Evolutionary conservation across 768 basidiomycete genomes (phyloP).

Genomic region (Antrodiella citrinella): DNA sequence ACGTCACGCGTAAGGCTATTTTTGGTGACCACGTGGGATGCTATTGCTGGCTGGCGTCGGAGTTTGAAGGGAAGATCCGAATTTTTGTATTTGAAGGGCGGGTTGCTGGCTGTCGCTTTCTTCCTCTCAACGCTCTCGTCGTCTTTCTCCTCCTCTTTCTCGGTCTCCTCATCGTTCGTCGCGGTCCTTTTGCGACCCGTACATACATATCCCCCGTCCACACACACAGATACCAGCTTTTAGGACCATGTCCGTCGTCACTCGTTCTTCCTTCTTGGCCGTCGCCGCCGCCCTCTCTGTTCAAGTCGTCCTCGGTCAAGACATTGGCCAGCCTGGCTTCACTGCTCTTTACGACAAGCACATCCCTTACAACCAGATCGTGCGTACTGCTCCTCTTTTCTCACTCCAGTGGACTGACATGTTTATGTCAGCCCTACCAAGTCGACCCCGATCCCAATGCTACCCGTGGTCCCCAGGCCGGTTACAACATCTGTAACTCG

Average conservation of each 20-base stretch:
- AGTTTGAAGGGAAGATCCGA: not conserved
- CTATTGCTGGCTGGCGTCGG: constrained; percentile 1
- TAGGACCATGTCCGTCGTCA: not conserved
- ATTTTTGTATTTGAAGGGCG: not conserved
- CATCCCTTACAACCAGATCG: constrained; percentile 16
- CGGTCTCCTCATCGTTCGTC: not conserved
- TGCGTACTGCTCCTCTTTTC: not conserved
- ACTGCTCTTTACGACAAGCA: constrained; percentile 20
- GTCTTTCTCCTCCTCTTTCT: not conserved
- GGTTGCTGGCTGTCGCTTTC: too few species aligned
- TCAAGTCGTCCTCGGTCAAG: constrained; percentile 22
- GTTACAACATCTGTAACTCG: constrained; percentile 63
- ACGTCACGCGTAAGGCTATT: not conserved
- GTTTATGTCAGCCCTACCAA: constrained; percentile 44
- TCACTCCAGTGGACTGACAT: not conserved
- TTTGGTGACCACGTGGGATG: not conserved
- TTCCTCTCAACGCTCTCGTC: not conserved
- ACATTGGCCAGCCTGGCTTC: too few species aligned
- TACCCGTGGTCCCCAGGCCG: constrained; percentile 48
- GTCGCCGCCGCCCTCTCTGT: constrained; percentile 28
- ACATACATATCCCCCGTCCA: too few species aligned
- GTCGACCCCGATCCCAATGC: constrained; percentile 31
- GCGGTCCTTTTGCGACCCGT: not conserved
- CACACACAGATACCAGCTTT: not conserved
- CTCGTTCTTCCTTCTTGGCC: constrained; percentile 6